phyloP scores from a whole-genome alignment of 495 filamentous ascomycete species.

The Penicillium samsonianum region DNA sequence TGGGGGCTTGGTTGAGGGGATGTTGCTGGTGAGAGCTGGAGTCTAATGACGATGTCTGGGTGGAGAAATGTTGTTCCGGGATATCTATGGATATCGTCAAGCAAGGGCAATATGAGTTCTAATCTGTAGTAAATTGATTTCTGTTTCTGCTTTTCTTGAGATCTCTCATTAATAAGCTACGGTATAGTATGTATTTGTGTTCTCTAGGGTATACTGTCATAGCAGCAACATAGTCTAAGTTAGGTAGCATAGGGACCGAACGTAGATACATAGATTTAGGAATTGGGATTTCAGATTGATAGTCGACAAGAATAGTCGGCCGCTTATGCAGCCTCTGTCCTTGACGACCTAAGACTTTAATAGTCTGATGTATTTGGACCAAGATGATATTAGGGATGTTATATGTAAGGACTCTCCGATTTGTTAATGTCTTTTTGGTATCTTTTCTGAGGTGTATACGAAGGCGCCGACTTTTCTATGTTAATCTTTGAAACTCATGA shows the following conservation, averaged over 20 bases:
- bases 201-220: not conserved
- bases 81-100: not conserved
- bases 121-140: not conserved
- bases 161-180: not conserved
- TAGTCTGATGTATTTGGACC: too few species aligned
- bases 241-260: not conserved
- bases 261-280: not conserved
- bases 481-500: not conserved
- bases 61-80: slow-evolving; percentile 12
- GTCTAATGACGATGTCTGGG: slow-evolving; percentile 28
- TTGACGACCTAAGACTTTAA: too few species aligned
- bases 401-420: too few species aligned
- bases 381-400: too few species aligned
- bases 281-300: not conserved
- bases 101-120: not conserved
- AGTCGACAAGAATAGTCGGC: too few species aligned
- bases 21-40: slow-evolving; percentile 12
- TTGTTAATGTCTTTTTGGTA: too few species aligned
- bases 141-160: not conserved
- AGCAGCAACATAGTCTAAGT: not conserved
- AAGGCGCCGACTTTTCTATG: too few species aligned
- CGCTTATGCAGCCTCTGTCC: too few species aligned
- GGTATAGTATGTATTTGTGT: not conserved
- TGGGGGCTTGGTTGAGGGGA: slow-evolving; percentile 6
- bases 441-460: too few species aligned